phyloP scores from a whole-genome alignment of 306 rosid species.

The Hylodesmum podocarpum region DNA sequence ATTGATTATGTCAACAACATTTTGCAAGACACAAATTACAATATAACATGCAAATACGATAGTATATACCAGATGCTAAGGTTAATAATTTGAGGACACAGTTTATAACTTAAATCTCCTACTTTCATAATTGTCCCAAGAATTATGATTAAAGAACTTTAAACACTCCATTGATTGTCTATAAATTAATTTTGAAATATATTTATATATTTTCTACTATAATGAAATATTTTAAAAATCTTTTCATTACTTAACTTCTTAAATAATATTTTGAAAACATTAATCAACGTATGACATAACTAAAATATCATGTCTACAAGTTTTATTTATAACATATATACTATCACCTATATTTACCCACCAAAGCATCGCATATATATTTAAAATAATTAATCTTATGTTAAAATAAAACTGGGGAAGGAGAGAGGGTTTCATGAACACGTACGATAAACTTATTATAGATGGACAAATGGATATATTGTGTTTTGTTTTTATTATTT shows the following conservation, averaged over 20 bases:
- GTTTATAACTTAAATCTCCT: background rate
- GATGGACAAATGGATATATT: background rate
- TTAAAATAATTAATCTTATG: background rate
- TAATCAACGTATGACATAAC: background rate
- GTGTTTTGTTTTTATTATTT: background rate
- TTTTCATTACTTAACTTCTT: background rate
- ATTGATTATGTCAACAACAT: no score
- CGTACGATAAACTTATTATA: background rate
- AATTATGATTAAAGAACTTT: background rate
- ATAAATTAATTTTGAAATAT: background rate
- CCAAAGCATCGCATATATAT: background rate
- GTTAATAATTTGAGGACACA: no score
- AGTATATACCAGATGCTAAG: background rate
- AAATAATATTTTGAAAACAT: background rate
- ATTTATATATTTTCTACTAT: background rate
- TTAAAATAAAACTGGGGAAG: background rate
- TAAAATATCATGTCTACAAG: background rate
- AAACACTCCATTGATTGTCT: background rate
- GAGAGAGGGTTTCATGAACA: background rate
- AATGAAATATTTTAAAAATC: background rate
- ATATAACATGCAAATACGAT: background rate
- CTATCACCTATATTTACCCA: background rate
- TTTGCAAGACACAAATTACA: no score
- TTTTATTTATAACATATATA: background rate
- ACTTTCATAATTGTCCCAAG: background rate